A percentile compares a stretch with the other conserved stretches of the same genome.
Evolutionary conservation across 257 asterid genomes (phyloP).

Genomic region (Plantago major): DNA sequence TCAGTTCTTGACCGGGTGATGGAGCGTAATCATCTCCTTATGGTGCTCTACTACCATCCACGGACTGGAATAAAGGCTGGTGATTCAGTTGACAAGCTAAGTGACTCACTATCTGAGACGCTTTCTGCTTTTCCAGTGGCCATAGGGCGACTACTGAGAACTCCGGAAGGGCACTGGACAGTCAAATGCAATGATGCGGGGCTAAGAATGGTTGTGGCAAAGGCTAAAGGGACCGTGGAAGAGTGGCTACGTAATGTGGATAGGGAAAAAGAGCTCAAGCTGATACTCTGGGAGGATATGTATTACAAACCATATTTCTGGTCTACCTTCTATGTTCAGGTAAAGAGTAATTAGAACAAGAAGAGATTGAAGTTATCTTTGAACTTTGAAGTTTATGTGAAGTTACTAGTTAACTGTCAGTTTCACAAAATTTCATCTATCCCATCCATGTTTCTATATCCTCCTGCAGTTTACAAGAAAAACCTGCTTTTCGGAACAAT

Average conservation of each 20-base stretch:
- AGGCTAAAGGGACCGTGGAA: slow-evolving; percentile 34
- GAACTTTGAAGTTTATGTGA: too few relatives aligned
- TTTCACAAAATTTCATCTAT: too few relatives aligned
- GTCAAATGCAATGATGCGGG: slow-evolving; percentile 67
- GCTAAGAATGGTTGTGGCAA: slow-evolving; percentile 48
- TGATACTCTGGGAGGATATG: slow-evolving; percentile 63
- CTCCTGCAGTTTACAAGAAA: background rate
- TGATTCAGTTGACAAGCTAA: slow-evolving; percentile 31
- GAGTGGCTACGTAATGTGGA: slow-evolving; percentile 52
- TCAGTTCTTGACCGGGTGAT: slow-evolving; percentile 51
- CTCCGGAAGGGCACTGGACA: slow-evolving; percentile 42
- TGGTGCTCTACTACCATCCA: slow-evolving; percentile 40
- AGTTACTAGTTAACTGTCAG: too few relatives aligned
- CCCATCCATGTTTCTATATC: too few relatives aligned
- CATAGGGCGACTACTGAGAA: slow-evolving; percentile 39
- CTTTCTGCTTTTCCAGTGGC: slow-evolving; percentile 36
- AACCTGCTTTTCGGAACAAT: background rate
- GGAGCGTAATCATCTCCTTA: slow-evolving; percentile 38
- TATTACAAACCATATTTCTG: slow-evolving; percentile 46
- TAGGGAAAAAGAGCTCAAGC: slow-evolving; percentile 54
- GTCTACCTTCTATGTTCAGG: slow-evolving; percentile 67
- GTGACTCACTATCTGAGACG: slow-evolving; percentile 36
- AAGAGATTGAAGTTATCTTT: too few relatives aligned
- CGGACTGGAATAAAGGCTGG: slow-evolving; percentile 25
- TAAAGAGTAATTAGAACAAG: slow-evolving; percentile 2